These are phyloP conservation scores for Candida sanyaensis DNA, from an alignment of 1,139 yeast genomes.

Conservation along the genomic window DNA sequence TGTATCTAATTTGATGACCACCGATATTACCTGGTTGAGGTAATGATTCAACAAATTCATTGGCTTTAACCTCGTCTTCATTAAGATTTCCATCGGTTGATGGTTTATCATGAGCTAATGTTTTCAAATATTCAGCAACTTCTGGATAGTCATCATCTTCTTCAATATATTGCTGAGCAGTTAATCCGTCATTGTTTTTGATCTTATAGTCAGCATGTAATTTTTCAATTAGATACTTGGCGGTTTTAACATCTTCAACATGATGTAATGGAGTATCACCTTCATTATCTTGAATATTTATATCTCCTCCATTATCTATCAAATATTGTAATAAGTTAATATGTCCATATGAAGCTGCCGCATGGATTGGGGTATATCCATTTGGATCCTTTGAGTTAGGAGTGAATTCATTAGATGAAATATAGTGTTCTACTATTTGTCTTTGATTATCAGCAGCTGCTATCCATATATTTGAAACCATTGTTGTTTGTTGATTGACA, in stretches of 20 bases:
- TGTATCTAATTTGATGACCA: conserved; percentile 61
- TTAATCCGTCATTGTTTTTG: conserved; percentile 72
- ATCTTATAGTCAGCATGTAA: conserved; percentile 64
- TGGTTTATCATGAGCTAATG: conserved; percentile 42
- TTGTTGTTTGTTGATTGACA: conserved; percentile 13
- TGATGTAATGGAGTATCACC: conserved; percentile 97
- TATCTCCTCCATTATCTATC: conserved; percentile 68
- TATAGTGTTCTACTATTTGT: conserved; percentile 55
- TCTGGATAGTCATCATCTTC: conserved; percentile 90
- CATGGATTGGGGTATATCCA: conserved; percentile 95
- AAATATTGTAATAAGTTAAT: conserved; percentile 62
- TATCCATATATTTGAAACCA: conserved; percentile 80
- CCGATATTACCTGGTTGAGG: conserved; percentile 45
- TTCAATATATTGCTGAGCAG: conserved; percentile 66
- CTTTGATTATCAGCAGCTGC: conserved; percentile 88
- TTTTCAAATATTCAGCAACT: conserved; percentile 60
- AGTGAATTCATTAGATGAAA: conserved; percentile 53
- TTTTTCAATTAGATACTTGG: conserved; percentile 64
- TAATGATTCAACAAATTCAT: conserved; percentile 24
- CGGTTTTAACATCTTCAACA: conserved; percentile 70
- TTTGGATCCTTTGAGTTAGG: conserved; percentile 83
- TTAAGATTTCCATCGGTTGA: conserved; percentile 6
- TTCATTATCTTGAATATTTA: conserved; percentile 79
- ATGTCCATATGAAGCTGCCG: conserved; percentile 94
- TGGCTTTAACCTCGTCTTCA: conserved; percentile 13